Conservation (phyloP, 129 eudicot species). For the Kitagawia praeruptora region DNA sequence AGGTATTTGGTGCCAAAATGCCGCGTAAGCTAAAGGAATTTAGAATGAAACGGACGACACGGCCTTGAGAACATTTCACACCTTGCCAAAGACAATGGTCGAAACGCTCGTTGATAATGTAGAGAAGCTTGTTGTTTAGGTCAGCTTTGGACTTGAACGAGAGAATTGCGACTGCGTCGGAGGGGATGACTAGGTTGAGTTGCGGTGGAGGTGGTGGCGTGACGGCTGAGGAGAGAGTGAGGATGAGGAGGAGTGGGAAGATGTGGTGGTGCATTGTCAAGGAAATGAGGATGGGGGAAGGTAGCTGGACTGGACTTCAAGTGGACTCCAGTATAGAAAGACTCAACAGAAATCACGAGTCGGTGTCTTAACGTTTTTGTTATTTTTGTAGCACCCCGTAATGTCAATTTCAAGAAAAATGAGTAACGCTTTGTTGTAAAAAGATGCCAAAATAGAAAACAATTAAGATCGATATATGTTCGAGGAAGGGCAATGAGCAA, state of each 20-base stretch:
- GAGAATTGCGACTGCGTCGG: conserved; percentile 70
- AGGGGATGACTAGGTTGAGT: conserved; percentile 27
- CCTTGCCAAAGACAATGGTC: conserved; percentile 92
- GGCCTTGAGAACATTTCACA: conserved; percentile 64
- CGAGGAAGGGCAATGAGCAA: too few relatives aligned
- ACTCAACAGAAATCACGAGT: neutral
- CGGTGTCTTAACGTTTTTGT: neutral
- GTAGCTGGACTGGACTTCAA: neutral
- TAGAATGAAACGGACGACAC: conserved; percentile 57
- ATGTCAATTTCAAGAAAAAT: too few relatives aligned
- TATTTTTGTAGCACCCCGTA: neutral
- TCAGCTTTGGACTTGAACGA: conserved; percentile 66
- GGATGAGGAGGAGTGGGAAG: conserved; percentile 18
- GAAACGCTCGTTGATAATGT: conserved; percentile 57
- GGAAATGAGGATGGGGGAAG: neutral
- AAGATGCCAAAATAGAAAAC: too few relatives aligned
- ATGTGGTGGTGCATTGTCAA: conserved; percentile 13
- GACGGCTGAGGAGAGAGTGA: conserved; percentile 16
- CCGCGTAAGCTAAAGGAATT: conserved; percentile 45
- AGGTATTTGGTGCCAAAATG: conserved; percentile 38
- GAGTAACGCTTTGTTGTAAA: neutral
- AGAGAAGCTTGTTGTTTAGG: conserved; percentile 54
- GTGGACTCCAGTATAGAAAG: neutral
- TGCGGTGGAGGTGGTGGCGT: conserved; percentile 3
- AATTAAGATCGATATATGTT: too few relatives aligned